These are phyloP conservation scores for Fomitopsis pinicola DNA, from an alignment of 1,284 basidiomycete species.

Conservation along the genomic window DNA sequence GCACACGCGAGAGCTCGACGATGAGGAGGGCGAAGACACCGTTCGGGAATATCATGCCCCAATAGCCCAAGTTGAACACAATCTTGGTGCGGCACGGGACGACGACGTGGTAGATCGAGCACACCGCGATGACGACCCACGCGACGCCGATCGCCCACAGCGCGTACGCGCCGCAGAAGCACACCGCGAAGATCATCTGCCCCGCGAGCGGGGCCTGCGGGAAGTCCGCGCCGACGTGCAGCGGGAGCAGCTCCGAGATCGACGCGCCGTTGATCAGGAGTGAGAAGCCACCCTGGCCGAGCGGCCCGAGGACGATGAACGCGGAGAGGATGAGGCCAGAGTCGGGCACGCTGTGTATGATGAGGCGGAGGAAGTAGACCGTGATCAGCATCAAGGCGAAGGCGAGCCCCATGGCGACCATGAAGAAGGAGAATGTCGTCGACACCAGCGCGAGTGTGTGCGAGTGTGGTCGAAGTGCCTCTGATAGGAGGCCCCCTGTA, in stretches of 20 bases:
- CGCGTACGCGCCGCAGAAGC: constrained; percentile 34
- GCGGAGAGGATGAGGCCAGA: constrained; percentile 21
- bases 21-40: constrained; percentile 44
- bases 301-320: constrained; percentile 27
- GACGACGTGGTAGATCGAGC: constrained; percentile 16
- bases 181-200: constrained; percentile 32
- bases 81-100: constrained; percentile 27
- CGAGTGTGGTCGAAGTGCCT: constrained; percentile 33
- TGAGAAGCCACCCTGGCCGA: constrained; percentile 51
- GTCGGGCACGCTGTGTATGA: constrained; percentile 36
- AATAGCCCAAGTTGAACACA: constrained; percentile 39
- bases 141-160: constrained; percentile 44
- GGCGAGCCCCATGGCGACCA: constrained; percentile 49
- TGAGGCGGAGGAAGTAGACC: constrained; percentile 38
- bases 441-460: constrained; percentile 43
- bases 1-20: constrained; percentile 38
- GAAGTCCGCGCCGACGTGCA: constrained; percentile 24
- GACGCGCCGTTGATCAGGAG: constrained; percentile 47
- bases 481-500: constrained; percentile 50
- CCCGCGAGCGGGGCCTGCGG: constrained; percentile 25
- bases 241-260: constrained; percentile 37
- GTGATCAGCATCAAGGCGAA: constrained; percentile 45
- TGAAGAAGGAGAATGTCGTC: constrained; percentile 39
- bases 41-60: constrained; percentile 50
- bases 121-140: constrained; percentile 39